Evolutionary conservation across 1,139 yeast species (phyloP).

Genomic region (Suhomyces yuchorum): DNA sequence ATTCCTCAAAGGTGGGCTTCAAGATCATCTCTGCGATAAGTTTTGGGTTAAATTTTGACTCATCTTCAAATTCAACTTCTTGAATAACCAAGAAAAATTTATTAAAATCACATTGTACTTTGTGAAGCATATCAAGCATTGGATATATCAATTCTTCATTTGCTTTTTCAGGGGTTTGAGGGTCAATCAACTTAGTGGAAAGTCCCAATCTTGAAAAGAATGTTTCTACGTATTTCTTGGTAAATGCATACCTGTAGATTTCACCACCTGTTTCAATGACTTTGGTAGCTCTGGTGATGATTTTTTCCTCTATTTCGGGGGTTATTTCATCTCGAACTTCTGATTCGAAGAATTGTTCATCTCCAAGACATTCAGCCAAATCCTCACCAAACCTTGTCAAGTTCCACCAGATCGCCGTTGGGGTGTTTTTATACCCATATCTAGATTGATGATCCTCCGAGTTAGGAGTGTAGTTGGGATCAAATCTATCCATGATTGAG

Average conservation of each 20-base stretch:
- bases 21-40: slow-evolving; percentile 36
- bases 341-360: slow-evolving; percentile 49
- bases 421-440: slow-evolving; percentile 80
- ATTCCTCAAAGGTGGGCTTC: slow-evolving; percentile 26
- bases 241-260: slow-evolving; percentile 63
- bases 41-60: slow-evolving; percentile 17
- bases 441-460: slow-evolving; percentile 77
- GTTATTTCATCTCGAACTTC: slow-evolving; percentile 36
- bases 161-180: slow-evolving; percentile 33
- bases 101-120: slow-evolving; percentile 75
- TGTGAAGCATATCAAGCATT: slow-evolving; percentile 61
- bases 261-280: slow-evolving; percentile 67
- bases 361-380: slow-evolving; percentile 79
- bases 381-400: slow-evolving; percentile 83
- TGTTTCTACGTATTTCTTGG: slow-evolving; percentile 58
- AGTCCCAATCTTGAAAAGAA: slow-evolving; percentile 75
- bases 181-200: slow-evolving; percentile 37
- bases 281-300: slow-evolving; percentile 64
- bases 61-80: slow-evolving; percentile 27
- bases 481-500: slow-evolving; percentile 82
- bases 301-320: slow-evolving; percentile 51
- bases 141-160: slow-evolving; percentile 59
- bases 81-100: slow-evolving; percentile 71
- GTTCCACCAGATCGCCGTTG: slow-evolving; percentile 93
- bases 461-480: slow-evolving; percentile 83